Evolutionary conservation across 768 basidiomycete species (phyloP), one percentile per base, ranked within the genome.

Genomic region (Pilatotrama ljubarskyi): DNA sequence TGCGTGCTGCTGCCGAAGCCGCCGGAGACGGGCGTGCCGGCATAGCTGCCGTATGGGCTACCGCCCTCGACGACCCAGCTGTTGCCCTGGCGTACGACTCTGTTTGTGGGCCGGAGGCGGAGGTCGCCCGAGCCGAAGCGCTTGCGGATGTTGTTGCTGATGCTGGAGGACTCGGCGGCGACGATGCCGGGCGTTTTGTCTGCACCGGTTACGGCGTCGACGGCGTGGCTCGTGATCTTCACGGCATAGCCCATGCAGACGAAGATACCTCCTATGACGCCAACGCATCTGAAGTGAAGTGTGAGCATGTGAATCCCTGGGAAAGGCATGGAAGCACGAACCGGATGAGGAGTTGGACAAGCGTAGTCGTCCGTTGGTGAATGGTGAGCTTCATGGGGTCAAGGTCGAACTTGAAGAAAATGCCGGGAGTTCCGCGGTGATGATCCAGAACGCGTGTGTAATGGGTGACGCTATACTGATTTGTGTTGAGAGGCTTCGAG

Each of bases 401-500:
- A 37, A 98, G 76, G 59, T 99, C 95, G 72, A 93, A 98, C 74
- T 98, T 97, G 88, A 98, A 97, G 80, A 96, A 98, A 70, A 98
- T 96, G 15, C 92, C 95, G 0, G 96, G 96, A 0, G 93, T 88
- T 7, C 91, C 92, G 15, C 78, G 75, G 63, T 91, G 84, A 69
- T 92, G 90, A 18, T 84, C 77, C 2, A 97, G 76, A 17, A 83
- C 80, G 29, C 91, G 85, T 1, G 83, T 86, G 66, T 98, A 96
- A 74, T 97, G 93, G 0, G 93, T 98, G 5, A 98, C 96, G 46
- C 91, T 92, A 76, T 98, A 98, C 73, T 96, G 92, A 69, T 91
- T 82, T 2, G 92, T 94, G 40, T 82, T 71, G 3, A 93, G 73
- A 4, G 90, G 88, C 0, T 58, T 35, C 13, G 82, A 77, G 29